Base-by-base conservation (phyloP, 345 rosid genomes). In the Rhizophora apiculata region DNA sequence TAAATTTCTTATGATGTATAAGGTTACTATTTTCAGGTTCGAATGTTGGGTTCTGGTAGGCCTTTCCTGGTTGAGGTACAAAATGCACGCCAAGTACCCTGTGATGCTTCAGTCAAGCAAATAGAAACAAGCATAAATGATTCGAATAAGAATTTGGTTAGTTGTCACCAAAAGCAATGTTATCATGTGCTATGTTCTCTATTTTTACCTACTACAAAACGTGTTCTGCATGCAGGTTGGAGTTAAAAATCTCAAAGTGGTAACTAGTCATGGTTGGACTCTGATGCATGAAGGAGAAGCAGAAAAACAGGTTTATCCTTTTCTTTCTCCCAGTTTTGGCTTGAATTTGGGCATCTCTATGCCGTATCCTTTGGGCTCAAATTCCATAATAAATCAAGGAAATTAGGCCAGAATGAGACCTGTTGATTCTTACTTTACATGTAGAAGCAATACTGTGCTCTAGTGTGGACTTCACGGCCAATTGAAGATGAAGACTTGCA, bases 11-110 rank as follows among this genome's bases (percentile, higher is more conserved):
- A 59, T 82, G 68, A 79, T 74, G 16, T 43, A 65, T 64, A 70
- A 46, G 53, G 53, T 60, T 74, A 43, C 57, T 51, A 4, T 76
- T 80, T 78, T 60, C 84, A 94, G 98, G 98, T 94, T 70, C 93
- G 98, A 27, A 94, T 94, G 98, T 78, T 94, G 80, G 97, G 98
- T 72, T 89, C 97, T 37, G 98, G 98, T n/a, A 86, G 98, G 79
- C 98, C 98, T 68, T 94, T 94, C 80, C 81, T 91, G 76, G 81
- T 94, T 64, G 98, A 94, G 88, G 76, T 94, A 80, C 98, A 87
- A 73, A 94, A 89, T 80, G 79, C 96, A 16, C 92, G 96, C 36
- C 80, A 80, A 74, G 78, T 85, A 59, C 98, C 97, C 75, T 82
- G 92, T 20, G 83, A 83, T 56, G 74, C 69, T 70, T 74, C 71